These are phyloP conservation scores for Odonthalia washingtoniensis DNA, from an alignment of 31 red algal genomes.

Conservation along the genomic window DNA sequence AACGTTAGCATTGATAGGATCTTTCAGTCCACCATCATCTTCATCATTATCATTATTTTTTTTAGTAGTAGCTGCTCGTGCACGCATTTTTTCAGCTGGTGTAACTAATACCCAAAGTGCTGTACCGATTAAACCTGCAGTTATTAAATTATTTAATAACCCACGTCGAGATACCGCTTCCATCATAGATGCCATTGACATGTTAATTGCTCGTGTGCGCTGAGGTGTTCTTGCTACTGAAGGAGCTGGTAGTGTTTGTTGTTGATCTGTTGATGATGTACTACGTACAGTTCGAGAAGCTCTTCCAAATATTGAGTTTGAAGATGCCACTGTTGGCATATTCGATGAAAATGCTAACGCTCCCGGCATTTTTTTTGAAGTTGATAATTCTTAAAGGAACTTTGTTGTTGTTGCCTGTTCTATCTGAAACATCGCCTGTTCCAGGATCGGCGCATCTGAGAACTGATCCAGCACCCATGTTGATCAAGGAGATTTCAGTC, in stretches of 20 bases:
- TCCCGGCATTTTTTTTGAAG: conserved; percentile 11
- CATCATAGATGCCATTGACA: conserved; percentile 52
- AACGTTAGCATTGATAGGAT: conserved; percentile 63
- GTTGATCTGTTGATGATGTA: not conserved
- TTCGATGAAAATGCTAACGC: conserved; percentile 21
- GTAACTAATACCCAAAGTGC: conserved; percentile 74
- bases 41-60: no score
- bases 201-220: not conserved
- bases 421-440: no score
- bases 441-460: no score
- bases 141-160: conserved; percentile 82
- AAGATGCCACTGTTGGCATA: not conserved
- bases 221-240: not conserved
- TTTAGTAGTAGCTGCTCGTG: conserved; percentile 25
- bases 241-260: not conserved
- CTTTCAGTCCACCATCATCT: not conserved
- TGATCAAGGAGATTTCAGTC: no score
- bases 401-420: no score
- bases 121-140: conserved; percentile 73
- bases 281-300: no score
- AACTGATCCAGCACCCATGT: no score
- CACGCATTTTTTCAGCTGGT: conserved; percentile 63
- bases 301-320: not conserved
- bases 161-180: conserved; percentile 80
- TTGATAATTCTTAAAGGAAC: no score